Base-by-base conservation (phyloP, 2,329 filamentous ascomycete species). In the Monilinia laxa region DNA sequence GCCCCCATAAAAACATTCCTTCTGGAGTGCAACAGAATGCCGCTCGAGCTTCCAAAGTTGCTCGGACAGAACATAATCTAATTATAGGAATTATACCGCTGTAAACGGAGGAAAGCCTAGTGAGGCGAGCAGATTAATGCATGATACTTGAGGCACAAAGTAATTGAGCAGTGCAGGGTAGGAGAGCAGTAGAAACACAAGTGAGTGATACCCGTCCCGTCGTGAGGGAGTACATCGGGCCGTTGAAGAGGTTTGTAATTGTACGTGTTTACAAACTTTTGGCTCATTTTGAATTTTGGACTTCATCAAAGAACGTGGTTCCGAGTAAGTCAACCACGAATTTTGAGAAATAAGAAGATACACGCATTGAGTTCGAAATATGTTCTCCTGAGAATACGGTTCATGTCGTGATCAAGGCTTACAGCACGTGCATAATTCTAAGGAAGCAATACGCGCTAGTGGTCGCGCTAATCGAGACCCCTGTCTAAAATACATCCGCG, bases 11-110 rank as follows among this genome's bases (percentile, higher is more conserved):
- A 16, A 35, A 16, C 31, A 16, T 45, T 58, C 56, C 18, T 42
- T 58, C 40, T 58, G 25, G 56, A 31, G 40, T 35, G 28, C 23
- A 40, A n/a, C 47, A 35, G 31, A 35, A 35, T 35, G 31, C 31
- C 31, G 31, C 56, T 49, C 42, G 40, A 35, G 28, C 56, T 49
- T 20, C 42, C 56, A 59, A 47, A 20, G 18, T 59, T 59, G 56
- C 56, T 59, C 18, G 56, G 56, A 47, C 42, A 20, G 35, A 47
- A n/a, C 42, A 49, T 1, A 45, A 31, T 49, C 42, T 11, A 59
- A 49, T 47, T 47, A 31, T 31, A 59, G 56, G 25, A 59, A 59
- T 23, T 23, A 23, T 23, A 47, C 18, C 25, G 18, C 3, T 12
- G 38, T 23, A 47, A 35, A 16, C n/a, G 4, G n/a, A 35, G 20